A percentile compares a stretch with the other conserved stretches of the same genome.
Evolutionary conservation across 495 filamentous ascomycete genomes (phyloP).

Genomic region (Xeromyces bisporus): DNA sequence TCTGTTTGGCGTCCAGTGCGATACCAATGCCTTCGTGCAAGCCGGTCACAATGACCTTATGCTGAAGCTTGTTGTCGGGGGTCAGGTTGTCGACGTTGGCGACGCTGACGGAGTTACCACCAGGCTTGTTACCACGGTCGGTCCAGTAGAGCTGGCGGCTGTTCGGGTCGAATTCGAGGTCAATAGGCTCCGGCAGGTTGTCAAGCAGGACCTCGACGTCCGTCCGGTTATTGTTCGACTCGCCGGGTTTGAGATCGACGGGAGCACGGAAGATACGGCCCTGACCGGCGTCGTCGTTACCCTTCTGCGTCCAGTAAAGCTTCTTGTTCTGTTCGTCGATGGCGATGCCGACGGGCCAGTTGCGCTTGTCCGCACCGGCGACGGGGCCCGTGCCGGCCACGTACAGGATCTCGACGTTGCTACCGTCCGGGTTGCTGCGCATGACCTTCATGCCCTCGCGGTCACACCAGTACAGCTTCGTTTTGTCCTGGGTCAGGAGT

Average conservation of each 20-base stretch:
- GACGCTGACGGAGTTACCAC: slow-evolving; percentile 21
- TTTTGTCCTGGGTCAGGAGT: slow-evolving; percentile 11
- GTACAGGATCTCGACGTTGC: slow-evolving; percentile 23
- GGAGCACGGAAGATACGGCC: slow-evolving; percentile 32
- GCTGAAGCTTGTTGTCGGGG: not conserved
- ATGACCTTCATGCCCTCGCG: slow-evolving; percentile 35
- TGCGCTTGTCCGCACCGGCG: slow-evolving; percentile 14
- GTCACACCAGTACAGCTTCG: slow-evolving; percentile 35
- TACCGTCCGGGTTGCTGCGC: slow-evolving; percentile 29
- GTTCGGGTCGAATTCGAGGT: slow-evolving; percentile 30
- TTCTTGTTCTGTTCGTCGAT: slow-evolving; percentile 18
- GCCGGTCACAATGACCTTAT: slow-evolving; percentile 17
- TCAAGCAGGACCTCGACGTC: slow-evolving; percentile 29
- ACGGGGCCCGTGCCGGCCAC: slow-evolving; percentile 14
- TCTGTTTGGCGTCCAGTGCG: slow-evolving; percentile 22
- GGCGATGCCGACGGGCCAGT: slow-evolving; percentile 38
- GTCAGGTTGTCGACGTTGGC: slow-evolving; percentile 2
- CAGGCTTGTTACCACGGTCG: slow-evolving; percentile 32
- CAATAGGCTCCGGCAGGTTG: slow-evolving; percentile 35
- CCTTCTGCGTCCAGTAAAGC: slow-evolving; percentile 45
- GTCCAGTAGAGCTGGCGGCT: slow-evolving; percentile 34
- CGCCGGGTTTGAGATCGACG: slow-evolving; percentile 17
- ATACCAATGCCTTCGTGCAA: slow-evolving; percentile 35
- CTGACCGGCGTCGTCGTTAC: slow-evolving; percentile 24
- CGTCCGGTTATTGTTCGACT: slow-evolving; percentile 11